These are phyloP conservation scores for Conoideocrella luteorostrata DNA, from an alignment of 2,329 filamentous ascomycete species.

Conservation along the genomic window DNA sequence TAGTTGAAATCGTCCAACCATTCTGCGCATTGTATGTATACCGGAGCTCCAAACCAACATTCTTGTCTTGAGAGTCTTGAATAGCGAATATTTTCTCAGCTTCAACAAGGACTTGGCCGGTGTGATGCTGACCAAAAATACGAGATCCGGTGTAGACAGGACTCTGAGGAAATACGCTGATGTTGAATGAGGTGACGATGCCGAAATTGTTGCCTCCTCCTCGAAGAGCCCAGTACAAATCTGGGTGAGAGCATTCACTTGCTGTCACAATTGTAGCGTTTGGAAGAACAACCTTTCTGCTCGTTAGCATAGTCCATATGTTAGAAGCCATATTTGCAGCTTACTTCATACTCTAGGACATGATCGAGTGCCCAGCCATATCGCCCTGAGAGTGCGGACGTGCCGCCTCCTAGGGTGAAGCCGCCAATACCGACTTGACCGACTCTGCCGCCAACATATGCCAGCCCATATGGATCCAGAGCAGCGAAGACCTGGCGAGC, in stretches of 20 bases:
- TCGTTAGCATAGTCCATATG: background rate
- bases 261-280: slow-evolving; percentile 37
- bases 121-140: background rate
- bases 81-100: background rate
- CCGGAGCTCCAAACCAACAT: background rate
- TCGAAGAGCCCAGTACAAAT: slow-evolving; percentile 39
- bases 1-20: too few species aligned
- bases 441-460: slow-evolving; percentile 37
- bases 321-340: background rate
- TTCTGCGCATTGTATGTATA: background rate
- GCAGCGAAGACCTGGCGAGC: slow-evolving; percentile 27
- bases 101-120: background rate
- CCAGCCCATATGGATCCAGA: slow-evolving; percentile 25
- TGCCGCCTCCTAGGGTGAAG: slow-evolving; percentile 18
- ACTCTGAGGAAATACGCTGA: slow-evolving; percentile 20
- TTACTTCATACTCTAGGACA: slow-evolving; percentile 32
- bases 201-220: slow-evolving; percentile 39
- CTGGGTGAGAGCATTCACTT: slow-evolving; percentile 24
- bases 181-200: slow-evolving; percentile 22
- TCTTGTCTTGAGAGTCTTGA: background rate
- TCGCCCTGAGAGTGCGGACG: slow-evolving; percentile 20
- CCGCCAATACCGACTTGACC: slow-evolving; percentile 25
- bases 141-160: slow-evolving; percentile 15
- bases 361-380: slow-evolving; percentile 43
- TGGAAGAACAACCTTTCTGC: slow-evolving; percentile 36